These are phyloP conservation scores for Phytophthora constricta DNA, from an alignment of 352 stramenopile species.

Conservation along the genomic window DNA sequence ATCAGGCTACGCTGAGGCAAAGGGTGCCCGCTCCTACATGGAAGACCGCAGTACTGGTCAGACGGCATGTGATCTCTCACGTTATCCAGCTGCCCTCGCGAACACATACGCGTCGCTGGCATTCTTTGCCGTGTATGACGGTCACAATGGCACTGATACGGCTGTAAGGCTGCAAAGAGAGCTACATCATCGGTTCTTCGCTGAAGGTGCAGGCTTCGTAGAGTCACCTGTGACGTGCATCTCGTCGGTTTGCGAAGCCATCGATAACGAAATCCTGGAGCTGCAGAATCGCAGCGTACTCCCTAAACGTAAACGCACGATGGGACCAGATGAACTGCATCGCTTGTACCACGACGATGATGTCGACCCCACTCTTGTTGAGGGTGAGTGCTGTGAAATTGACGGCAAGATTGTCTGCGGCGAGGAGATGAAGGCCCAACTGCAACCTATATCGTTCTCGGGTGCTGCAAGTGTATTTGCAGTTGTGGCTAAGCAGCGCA, in stretches of 20 bases:
- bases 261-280: conserved; percentile 83
- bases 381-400: conserved; percentile 53
- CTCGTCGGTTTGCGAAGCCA: conserved; percentile 53
- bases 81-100: conserved; percentile 45
- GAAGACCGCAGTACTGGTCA: conserved; percentile 80
- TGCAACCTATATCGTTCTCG: conserved; percentile 88
- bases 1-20: conserved; percentile 85
- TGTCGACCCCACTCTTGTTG: conserved; percentile 25
- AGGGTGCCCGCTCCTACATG: conserved; percentile 88
- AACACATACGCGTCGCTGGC: conserved; percentile 57
- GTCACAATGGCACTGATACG: conserved; percentile 88
- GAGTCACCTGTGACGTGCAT: conserved; percentile 62
- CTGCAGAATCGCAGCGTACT: conserved; percentile 75
- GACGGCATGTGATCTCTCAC: conserved; percentile 50
- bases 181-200: conserved; percentile 80
- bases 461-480: conserved; percentile 75
- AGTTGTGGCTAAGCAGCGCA: conserved; percentile 57
- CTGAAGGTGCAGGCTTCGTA: conserved; percentile 56
- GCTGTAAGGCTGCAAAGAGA: conserved; percentile 77
- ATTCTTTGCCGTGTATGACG: conserved; percentile 90
- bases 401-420: conserved; percentile 40
- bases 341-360: conserved; percentile 24
- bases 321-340: conserved; percentile 45
- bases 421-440: conserved; percentile 53
- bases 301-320: conserved; percentile 69